Base-by-base conservation (phyloP, 441 rosid species). In the Omphalea diandra region DNA sequence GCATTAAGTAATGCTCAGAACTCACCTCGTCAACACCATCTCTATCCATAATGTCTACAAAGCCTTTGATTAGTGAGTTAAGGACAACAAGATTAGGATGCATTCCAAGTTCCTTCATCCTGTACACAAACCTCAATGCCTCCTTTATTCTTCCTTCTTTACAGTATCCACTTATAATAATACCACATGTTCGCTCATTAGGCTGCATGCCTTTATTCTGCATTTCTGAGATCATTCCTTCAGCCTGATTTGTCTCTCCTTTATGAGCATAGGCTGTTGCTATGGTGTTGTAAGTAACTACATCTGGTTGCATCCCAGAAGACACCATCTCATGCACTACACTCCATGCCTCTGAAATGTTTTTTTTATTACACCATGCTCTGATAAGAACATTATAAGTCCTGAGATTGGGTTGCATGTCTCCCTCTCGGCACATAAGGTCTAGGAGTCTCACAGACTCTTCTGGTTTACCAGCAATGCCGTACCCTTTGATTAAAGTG, bases 401-500 rank as follows among this genome's bases (percentile, higher is more conserved):
- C 79, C 96, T 80, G 54, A 78, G 86, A 77, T 87, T 94, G 12
- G 94, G 97, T 78, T 83, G 82, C 73, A 88, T 75, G 67, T 71
- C 78, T 73, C 77, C 85, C 40, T 85, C 93, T 63, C 38, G 74
- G 38, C 75, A 70, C 91, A 91, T 89, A 54, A 76, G 68, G 67
- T 85, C 89, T 27, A 91, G 80, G 58, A 94, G 83, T 76, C 85
- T 87, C 36, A 81, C 74, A 4, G 94, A 85, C 75, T 88, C 96
- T 76, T 90, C 94, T 12, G 94, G 85, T 82, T 88, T 87, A 70
- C 90, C 92, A 7, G 76, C 68, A 33, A 87, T 88, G 2, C 96
- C 98, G 43, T 87, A 91, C 68, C 95, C 97, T 83, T 94, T 94
- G 38, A 91, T 85, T 71, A 94, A 90, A 67, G 97, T 87, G 67